phyloP scores from a whole-genome alignment of 2,329 filamentous ascomycete species.

The Blastomyces gilchristii region DNA sequence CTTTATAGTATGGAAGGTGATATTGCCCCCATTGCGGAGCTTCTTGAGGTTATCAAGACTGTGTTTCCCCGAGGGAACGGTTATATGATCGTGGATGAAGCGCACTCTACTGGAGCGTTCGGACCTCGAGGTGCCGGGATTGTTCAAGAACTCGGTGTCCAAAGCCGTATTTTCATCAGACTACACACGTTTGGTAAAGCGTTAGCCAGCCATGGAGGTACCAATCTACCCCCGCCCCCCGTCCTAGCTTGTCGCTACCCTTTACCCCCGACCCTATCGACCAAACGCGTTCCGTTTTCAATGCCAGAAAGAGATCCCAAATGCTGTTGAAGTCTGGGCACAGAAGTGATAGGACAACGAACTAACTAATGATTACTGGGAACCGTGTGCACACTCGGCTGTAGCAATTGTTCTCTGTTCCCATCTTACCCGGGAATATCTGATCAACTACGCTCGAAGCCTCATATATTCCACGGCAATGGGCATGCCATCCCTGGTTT shows the following conservation, averaged over 20 bases:
- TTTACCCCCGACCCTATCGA: neutral
- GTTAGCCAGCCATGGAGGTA: slow-evolving; percentile 56
- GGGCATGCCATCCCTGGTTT: slow-evolving; percentile 50
- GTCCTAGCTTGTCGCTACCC: neutral
- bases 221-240: neutral
- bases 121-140: slow-evolving; percentile 42
- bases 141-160: slow-evolving; percentile 41
- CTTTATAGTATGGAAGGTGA: slow-evolving; percentile 82
- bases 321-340: neutral
- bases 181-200: slow-evolving; percentile 48
- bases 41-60: slow-evolving; percentile 49
- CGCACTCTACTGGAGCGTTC: slow-evolving; percentile 44
- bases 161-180: slow-evolving; percentile 41
- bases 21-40: slow-evolving; percentile 51
- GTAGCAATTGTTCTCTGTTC: slow-evolving; percentile 55
- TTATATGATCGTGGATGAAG: slow-evolving; percentile 48
- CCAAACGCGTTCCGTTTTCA: neutral
- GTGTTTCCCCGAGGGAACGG: slow-evolving; percentile 48
- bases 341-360: neutral
- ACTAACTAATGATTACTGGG: neutral
- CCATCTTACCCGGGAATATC: slow-evolving; percentile 48
- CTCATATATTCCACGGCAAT: slow-evolving; percentile 66
- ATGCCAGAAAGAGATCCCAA: neutral
- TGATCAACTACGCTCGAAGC: slow-evolving; percentile 66
- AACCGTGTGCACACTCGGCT: neutral